phyloP scores from a whole-genome alignment of 225 moss, liverwort and hornwort genomes.

The Neckera pumila region DNA sequence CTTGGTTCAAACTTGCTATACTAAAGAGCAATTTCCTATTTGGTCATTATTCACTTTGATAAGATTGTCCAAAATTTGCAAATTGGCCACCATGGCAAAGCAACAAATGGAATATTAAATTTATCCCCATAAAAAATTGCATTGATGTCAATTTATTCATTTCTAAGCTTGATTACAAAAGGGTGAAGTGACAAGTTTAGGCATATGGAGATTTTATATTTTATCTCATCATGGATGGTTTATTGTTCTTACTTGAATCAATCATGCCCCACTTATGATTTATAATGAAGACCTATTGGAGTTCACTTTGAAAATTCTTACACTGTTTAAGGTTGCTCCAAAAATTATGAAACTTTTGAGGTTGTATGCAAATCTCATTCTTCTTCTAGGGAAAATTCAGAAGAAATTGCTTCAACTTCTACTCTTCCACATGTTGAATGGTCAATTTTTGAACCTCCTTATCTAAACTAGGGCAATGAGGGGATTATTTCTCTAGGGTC shows the following conservation, averaged over 20 bases:
- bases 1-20: too few relatives aligned
- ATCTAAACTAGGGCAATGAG: background rate
- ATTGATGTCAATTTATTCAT: background rate
- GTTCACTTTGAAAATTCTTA: background rate
- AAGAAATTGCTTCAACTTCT: accelerated
- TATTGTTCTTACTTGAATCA: background rate
- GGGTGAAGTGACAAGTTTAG: background rate
- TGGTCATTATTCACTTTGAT: too few relatives aligned
- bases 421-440: background rate
- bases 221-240: background rate
- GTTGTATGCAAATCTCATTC: background rate
- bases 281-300: too few relatives aligned
- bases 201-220: background rate
- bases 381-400: background rate
- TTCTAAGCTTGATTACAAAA: background rate
- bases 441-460: accelerated
- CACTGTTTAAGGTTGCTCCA: background rate
- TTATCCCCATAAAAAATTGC: too few relatives aligned
- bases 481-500: background rate
- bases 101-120: too few relatives aligned
- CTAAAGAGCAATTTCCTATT: too few relatives aligned
- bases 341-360: background rate
- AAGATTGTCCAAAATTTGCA: background rate
- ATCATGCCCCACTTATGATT: background rate
- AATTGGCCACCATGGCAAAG: background rate